Base-by-base conservation (phyloP, 1,284 basidiomycete species). In the Cystobasidium sp. region DNA sequence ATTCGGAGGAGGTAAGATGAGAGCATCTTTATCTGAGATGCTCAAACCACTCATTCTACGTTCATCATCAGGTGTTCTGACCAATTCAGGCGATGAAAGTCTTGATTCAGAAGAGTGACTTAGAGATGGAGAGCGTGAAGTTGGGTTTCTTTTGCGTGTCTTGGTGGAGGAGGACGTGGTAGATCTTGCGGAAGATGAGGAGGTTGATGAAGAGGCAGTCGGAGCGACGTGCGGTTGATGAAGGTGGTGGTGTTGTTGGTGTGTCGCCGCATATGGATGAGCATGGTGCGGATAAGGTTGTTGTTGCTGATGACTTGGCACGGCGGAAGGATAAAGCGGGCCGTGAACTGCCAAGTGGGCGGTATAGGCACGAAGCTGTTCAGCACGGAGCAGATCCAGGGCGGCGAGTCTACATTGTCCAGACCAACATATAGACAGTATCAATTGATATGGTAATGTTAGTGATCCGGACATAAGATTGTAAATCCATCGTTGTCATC, bases 291-390 rank as follows among this genome's bases (percentile, higher is more conserved):
- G 83, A 92, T 93, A 74, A 94, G 87, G 14, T 91, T 87, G 83
- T 91, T 97, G 79, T 94, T 89, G 81, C 97, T 97, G 52, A 90
- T 89, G 6, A 92, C 92, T n/a, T 95, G 95, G 81, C 94, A 91
- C 7, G 95, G 97, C 89, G 92, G 94, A 62, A 18, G 59, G 61
- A 41, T 47, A 63, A n/a, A 63, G 61, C 12, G 70, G 70, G 18
- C 70, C 70, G 47, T 73, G 63, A 18, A 73, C 55, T 22, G 70
- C 53, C 44, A 73, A 39, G 39, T 73, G 70, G 16, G 70, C 39
- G 39, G 62, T 58, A 55, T 73, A 73, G 20, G 75, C 76, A 39
- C 76, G 74, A 9, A 78, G 67, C 58, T 79, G 78, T 55, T 79
- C 78, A 1, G 76, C 74, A 12, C 75, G 67, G 41, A 78, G 55